Evolutionary conservation across 148 eudicot genomes (phyloP).

Genomic region (Selenicereus undatus): DNA sequence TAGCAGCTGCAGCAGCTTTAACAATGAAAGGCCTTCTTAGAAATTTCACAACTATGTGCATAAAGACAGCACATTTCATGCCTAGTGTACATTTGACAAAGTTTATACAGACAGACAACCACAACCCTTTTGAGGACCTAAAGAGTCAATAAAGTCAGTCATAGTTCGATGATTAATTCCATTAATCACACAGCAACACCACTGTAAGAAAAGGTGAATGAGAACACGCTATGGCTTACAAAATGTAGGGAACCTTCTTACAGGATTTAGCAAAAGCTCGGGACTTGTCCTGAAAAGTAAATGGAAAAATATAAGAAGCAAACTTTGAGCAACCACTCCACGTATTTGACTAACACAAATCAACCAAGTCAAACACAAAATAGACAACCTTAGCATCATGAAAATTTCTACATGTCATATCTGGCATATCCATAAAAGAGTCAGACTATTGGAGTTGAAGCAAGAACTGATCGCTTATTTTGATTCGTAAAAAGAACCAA

Average conservation of each 20-base stretch:
- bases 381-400: too few species aligned
- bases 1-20: too few species aligned
- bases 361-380: background rate
- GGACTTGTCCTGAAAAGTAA: slow-evolving; percentile 84
- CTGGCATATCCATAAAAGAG: background rate
- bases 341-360: background rate
- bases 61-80: too few species aligned
- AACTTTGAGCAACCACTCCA: background rate
- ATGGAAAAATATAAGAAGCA: slow-evolving; percentile 16
- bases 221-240: slow-evolving; percentile 20
- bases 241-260: slow-evolving; percentile 38
- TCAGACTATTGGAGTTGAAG: background rate
- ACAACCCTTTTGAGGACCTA: too few species aligned
- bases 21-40: too few species aligned
- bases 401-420: background rate
- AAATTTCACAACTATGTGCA: too few species aligned
- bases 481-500: background rate
- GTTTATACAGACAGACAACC: too few species aligned
- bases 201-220: background rate
- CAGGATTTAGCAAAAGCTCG: slow-evolving; percentile 93
- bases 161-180: too few species aligned
- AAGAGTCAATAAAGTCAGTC: background rate
- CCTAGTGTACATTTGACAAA: too few species aligned
- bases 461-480: background rate
- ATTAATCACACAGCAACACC: background rate